phyloP scores from a whole-genome alignment of 768 basidiomycete species.

The Auriculariales sp. region DNA sequence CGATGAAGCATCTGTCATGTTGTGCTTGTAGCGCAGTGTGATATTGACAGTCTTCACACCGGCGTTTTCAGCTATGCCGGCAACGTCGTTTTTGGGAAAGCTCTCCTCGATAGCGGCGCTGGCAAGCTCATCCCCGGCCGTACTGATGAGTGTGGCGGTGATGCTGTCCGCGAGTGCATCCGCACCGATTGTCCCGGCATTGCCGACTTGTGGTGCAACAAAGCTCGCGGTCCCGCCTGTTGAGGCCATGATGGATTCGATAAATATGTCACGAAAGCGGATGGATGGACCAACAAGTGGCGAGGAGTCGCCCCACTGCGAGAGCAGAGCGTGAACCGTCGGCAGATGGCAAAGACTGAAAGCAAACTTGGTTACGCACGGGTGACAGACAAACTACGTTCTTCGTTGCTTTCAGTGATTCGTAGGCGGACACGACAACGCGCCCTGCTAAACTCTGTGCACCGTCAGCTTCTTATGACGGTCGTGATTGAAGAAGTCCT shows the following conservation, averaged over 20 bases:
- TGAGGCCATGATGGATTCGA: constrained; percentile 44
- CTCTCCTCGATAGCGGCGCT: constrained; percentile 31
- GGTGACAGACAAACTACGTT: constrained; percentile 49
- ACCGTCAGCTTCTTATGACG: not conserved
- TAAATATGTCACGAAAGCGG: constrained; percentile 46
- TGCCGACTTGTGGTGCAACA: constrained; percentile 36
- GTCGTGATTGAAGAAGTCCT: not conserved
- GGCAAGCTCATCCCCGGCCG: constrained; percentile 38
- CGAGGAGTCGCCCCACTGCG: constrained; percentile 43
- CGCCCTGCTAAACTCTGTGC: constrained; percentile 43
- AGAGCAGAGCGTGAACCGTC: not conserved
- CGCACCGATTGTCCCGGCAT: constrained; percentile 36
- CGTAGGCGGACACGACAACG: constrained; percentile 50
- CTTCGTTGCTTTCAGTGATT: constrained; percentile 44
- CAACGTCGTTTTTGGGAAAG: constrained; percentile 28
- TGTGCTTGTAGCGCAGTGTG: constrained; percentile 45
- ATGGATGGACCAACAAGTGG: constrained; percentile 50
- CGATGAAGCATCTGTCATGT: constrained; percentile 42
- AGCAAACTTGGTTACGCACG: not conserved
- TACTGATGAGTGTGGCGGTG: constrained; percentile 39
- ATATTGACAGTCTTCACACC: constrained; percentile 40
- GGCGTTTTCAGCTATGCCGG: constrained; percentile 40
- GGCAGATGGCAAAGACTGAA: not conserved
- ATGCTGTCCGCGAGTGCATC: constrained; percentile 40
- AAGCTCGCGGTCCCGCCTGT: constrained; percentile 31